Conservation (phyloP, 2,329 filamentous ascomycete genomes). For the Leptographium wingfieldii region DNA sequence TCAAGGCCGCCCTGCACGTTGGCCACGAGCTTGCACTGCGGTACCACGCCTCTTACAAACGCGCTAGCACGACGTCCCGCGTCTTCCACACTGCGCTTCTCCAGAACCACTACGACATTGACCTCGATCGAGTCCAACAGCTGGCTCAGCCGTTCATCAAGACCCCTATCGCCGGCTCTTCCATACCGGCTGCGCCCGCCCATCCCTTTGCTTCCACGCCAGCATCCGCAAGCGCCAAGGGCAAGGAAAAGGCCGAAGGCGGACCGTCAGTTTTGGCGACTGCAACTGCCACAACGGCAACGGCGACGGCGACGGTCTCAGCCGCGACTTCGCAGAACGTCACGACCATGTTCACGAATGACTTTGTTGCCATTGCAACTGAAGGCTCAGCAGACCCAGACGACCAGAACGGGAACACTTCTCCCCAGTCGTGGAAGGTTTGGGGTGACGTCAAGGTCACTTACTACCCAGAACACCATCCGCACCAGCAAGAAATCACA, state of each 20-base stretch:
- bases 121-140: slow-evolving; percentile 70
- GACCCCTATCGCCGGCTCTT: slow-evolving; percentile 41
- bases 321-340: slow-evolving; percentile 24
- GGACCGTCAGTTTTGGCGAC: slow-evolving; percentile 12
- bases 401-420: slow-evolving; percentile 18
- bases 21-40: slow-evolving; percentile 79
- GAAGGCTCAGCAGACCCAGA: slow-evolving; percentile 26
- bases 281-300: not conserved
- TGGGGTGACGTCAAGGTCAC: slow-evolving; percentile 72
- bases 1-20: slow-evolving; percentile 68
- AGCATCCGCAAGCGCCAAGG: slow-evolving; percentile 36
- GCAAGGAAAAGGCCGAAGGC: slow-evolving; percentile 54
- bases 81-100: slow-evolving; percentile 62
- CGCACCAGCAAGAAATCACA: slow-evolving; percentile 13
- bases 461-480: slow-evolving; percentile 50
- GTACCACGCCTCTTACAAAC: slow-evolving; percentile 80
- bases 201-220: slow-evolving; percentile 1
- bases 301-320: not conserved
- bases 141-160: slow-evolving; percentile 74
- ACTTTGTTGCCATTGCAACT: slow-evolving; percentile 64
- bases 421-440: slow-evolving; percentile 45
- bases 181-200: slow-evolving; percentile 5
- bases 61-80: slow-evolving; percentile 50
- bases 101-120: slow-evolving; percentile 72
- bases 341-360: slow-evolving; percentile 62